These are phyloP conservation scores for Hypoxylon rickii DNA, from an alignment of 495 filamentous ascomycete species.

Conservation along the genomic window DNA sequence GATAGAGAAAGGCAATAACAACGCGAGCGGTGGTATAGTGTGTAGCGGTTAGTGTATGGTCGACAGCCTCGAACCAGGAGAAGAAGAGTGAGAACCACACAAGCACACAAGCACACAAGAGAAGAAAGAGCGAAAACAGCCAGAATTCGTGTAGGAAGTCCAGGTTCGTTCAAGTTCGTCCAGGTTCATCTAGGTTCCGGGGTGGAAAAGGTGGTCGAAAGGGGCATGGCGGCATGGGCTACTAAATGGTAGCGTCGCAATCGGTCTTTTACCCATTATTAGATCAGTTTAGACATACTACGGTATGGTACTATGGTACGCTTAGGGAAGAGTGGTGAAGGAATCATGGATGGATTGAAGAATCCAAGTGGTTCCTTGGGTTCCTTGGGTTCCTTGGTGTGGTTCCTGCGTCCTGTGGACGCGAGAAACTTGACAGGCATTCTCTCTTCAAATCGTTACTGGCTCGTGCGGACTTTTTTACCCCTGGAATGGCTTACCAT, in stretches of 20 bases:
- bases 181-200: constrained; percentile 12
- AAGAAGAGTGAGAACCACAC: constrained; percentile 16
- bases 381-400: constrained; percentile 6
- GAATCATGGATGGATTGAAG: no score
- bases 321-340: no score
- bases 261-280: constrained; percentile 36
- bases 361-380: no score
- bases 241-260: constrained; percentile 27
- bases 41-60: no score
- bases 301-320: no score
- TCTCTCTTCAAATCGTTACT: constrained; percentile 13
- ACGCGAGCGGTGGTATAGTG: no score
- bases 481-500: no score
- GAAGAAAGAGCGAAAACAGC: constrained; percentile 24
- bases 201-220: constrained; percentile 24
- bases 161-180: no score
- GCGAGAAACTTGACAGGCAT: constrained; percentile 24
- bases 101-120: background rate
- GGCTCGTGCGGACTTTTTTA: constrained; percentile 1
- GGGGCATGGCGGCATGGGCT: constrained; percentile 31
- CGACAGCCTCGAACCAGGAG: constrained; percentile 7
- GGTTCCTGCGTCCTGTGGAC: constrained; percentile 10
- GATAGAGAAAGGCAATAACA: constrained; percentile 22
- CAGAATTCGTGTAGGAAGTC: constrained; percentile 28
- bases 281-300: constrained; percentile 3